Evolutionary conservation across 352 stramenopile genomes (phyloP).

Genomic region (Phytophthora europaea): DNA sequence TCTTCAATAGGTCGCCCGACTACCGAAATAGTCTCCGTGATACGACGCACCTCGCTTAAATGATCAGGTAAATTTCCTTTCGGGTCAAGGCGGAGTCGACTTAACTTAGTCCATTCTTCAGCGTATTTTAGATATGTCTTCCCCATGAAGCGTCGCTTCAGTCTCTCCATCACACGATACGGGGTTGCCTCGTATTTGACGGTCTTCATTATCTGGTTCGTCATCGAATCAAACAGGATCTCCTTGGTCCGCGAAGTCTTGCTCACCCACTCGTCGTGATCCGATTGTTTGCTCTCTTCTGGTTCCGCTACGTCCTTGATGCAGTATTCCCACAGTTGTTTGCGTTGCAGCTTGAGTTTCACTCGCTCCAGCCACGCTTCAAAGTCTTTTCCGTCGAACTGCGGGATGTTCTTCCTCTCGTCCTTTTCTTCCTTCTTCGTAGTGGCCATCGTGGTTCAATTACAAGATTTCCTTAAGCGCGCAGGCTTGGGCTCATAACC

Average conservation of each 20-base stretch:
- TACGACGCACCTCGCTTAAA: slow-evolving; percentile 1
- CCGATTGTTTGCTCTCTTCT: background rate
- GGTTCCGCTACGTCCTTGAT: background rate
- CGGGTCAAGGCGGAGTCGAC: background rate
- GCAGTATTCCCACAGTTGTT: slow-evolving; percentile 3
- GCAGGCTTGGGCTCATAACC: no score
- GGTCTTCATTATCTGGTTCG: slow-evolving; percentile 1
- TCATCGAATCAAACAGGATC: background rate
- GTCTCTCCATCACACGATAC: background rate
- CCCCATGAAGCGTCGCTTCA: background rate
- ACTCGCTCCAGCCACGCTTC: slow-evolving; percentile 7
- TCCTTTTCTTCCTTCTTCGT: background rate
- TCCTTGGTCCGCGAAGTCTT: slow-evolving; percentile 1
- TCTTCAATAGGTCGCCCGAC: slow-evolving; percentile 4
- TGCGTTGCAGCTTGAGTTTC: slow-evolving; percentile 11
- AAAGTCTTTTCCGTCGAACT: slow-evolving; percentile 11
- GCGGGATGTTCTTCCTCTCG: background rate
- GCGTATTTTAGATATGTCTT: slow-evolving; percentile 2
- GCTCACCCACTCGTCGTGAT: background rate
- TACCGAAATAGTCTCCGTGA: background rate
- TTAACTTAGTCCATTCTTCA: background rate
- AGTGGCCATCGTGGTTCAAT: no score
- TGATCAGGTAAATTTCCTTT: background rate
- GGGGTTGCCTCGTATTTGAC: background rate
- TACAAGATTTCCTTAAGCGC: no score